Base-by-base conservation (phyloP, 495 filamentous ascomycete species). In the Podospora fimiseda region DNA sequence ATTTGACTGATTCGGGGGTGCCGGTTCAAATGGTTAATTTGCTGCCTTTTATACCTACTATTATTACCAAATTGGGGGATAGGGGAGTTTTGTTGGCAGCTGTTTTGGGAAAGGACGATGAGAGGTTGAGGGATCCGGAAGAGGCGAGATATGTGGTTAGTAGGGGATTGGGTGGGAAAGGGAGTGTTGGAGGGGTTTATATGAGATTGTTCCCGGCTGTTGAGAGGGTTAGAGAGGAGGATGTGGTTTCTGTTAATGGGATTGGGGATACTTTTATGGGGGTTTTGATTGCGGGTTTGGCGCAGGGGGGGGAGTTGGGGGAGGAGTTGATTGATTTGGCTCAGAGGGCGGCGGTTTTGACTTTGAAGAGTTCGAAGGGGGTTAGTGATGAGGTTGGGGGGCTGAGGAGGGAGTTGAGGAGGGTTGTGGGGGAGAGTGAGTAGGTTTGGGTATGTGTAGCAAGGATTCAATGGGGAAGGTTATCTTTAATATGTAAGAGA, bases 221-320 rank as follows among this genome's bases (percentile, higher is more conserved):
- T 2, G 83, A 87, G 68, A 63, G 70, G n/a, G 71, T 95, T 1
- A 66, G 77, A 14, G 80, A 89, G 22, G 74, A 77, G 14, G 80
- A 89, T 23, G 74, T 95, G 3, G 83, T 92, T 11, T 92, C 87
- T 56, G 93, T 96, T 11, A 98, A 96, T 64, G 93, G 91, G 0
- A 90, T 89, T 0, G 93, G 93, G 4, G 93, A 98, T 70, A 97
- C 93, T 0, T 88, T 96, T 57, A 71, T 93, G 2, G 93, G 92
- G 2, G 85, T 88, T 14, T 38, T 95, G 27, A 70, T 95, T 19
- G 84, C 89, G 1, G 86, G 87, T 2, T 52, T 80, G 52, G 70
- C 75, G 15, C 68, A 68, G 53, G 80, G 77, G 5, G 67, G 67
- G 2, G 70, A 60, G 60, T 61, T 78, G n/a, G n/a, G n/a, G n/a